phyloP scores from a whole-genome alignment of 2,329 filamentous ascomycete genomes.

The Fusarium pseudocircinatum region DNA sequence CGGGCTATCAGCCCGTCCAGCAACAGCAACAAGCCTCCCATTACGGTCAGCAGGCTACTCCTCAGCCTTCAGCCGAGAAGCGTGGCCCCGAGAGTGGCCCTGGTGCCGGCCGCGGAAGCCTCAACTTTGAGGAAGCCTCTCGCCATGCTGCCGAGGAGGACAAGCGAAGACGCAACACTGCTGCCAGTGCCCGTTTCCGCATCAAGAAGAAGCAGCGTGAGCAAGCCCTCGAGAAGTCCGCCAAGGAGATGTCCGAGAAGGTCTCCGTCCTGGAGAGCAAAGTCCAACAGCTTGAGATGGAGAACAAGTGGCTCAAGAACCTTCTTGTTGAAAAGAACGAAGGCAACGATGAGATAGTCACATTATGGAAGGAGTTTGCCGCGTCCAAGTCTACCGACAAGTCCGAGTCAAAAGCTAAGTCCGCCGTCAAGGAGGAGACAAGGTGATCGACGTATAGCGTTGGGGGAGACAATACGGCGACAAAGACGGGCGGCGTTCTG shows the following conservation, averaged over 20 bases:
- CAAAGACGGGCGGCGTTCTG: conserved; percentile 39
- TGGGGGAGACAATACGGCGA: conserved; percentile 24
- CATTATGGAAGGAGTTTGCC: conserved; percentile 62
- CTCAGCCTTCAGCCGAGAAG: conserved; percentile 53
- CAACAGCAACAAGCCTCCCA: conserved; percentile 43
- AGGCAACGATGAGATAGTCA: conserved; percentile 62
- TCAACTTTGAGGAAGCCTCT: conserved; percentile 75
- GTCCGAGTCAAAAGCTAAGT: conserved; percentile 40
- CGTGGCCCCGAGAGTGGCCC: conserved; percentile 56
- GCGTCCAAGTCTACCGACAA: conserved; percentile 47
- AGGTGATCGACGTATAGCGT: conserved; percentile 24
- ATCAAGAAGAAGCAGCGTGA: conserved; percentile 97
- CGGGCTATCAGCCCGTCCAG: conserved; percentile 55
- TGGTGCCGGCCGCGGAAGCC: conserved; percentile 52
- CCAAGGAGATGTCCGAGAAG: conserved; percentile 86
- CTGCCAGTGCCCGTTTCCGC: conserved; percentile 87
- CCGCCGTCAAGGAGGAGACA: conserved; percentile 41
- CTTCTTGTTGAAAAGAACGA: conserved; percentile 85
- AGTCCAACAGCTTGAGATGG: conserved; percentile 80
- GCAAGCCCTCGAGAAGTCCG: conserved; percentile 81
- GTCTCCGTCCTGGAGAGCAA: conserved; percentile 76
- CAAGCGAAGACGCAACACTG: conserved; percentile 88
- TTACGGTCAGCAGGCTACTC: conserved; percentile 44
- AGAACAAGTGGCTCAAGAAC: conserved; percentile 85
- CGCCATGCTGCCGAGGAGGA: conserved; percentile 85